A percentile compares a stretch with the other conserved stretches of the same genome.
phyloP scores from a whole-genome alignment of 2,329 filamentous ascomycete species.

The Cryphonectria carpinicola region DNA sequence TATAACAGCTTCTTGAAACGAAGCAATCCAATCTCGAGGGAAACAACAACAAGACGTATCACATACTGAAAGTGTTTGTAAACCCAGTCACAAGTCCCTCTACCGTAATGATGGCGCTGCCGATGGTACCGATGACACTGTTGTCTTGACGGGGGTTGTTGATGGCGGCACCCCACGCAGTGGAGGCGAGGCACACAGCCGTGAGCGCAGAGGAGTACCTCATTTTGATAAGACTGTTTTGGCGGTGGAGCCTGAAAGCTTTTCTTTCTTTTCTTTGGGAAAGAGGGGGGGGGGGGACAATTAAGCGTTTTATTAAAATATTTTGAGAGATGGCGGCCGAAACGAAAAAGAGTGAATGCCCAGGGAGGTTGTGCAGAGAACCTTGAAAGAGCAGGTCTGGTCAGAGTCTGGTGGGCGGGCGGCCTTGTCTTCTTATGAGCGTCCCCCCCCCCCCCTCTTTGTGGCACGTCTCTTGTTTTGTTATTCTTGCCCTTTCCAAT shows the following conservation, averaged over 20 bases:
- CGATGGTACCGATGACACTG: not conserved
- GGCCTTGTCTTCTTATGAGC: not conserved
- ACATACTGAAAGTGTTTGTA: not conserved
- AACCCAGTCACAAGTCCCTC: not conserved
- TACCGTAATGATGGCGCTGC: not conserved
- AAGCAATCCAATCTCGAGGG: not conserved
- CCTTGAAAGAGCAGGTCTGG: not conserved
- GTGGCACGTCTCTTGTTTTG: not conserved
- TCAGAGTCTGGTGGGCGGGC: not conserved
- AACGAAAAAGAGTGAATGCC: not conserved
- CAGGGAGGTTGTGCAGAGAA: not conserved
- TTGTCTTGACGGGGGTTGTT: not conserved
- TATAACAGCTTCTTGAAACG: not conserved
- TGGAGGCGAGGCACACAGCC: constrained; percentile 5
- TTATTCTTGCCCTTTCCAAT: not conserved
- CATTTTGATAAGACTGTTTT: not conserved
- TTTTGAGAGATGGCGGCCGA: not conserved
- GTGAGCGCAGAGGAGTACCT: constrained; percentile 3
- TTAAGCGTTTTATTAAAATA: not conserved
- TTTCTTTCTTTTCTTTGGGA: not conserved
- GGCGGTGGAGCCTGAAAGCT: not conserved
- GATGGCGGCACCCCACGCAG: not conserved
- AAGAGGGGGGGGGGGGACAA: too few relatives aligned
- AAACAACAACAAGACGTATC: not conserved
- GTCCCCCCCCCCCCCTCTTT: not conserved